Percentiles rank a stretch among this genome's conserved stretches.
Evolutionary conservation across 2,329 filamentous ascomycete species (phyloP).

Genomic region (Exophiala lecanii-corni): DNA sequence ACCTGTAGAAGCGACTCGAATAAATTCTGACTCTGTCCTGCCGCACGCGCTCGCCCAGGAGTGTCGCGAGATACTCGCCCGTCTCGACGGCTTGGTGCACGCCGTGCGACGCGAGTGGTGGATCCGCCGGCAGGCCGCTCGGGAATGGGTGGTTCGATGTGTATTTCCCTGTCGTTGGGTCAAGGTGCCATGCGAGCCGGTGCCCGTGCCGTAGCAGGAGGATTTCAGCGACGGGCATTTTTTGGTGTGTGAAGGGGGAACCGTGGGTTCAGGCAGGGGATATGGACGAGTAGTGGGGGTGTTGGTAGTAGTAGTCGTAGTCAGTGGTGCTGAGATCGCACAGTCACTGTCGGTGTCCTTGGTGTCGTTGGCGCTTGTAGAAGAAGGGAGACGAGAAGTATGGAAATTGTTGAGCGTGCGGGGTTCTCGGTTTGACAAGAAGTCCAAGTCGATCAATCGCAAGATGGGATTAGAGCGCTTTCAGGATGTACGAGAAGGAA

Average conservation of each 20-base stretch:
- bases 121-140: conserved; percentile 83
- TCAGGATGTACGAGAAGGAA: too few relatives aligned
- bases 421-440: too few relatives aligned
- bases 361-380: too few relatives aligned
- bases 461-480: too few relatives aligned
- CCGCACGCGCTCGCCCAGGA: conserved; percentile 62
- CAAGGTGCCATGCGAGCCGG: conserved; percentile 82
- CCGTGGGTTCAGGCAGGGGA: neutral
- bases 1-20: conserved; percentile 80
- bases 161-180: conserved; percentile 75
- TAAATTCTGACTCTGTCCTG: conserved; percentile 56
- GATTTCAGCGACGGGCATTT: conserved; percentile 28
- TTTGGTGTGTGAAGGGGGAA: conserved; percentile 1
- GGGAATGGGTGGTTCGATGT: conserved; percentile 68
- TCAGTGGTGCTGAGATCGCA: conserved; percentile 1
- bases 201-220: conserved; percentile 46
- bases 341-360: too few relatives aligned
- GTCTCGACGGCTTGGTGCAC: conserved; percentile 78
- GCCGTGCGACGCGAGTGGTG: conserved; percentile 80
- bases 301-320: neutral
- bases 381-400: too few relatives aligned
- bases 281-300: too few relatives aligned
- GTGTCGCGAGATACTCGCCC: conserved; percentile 55
- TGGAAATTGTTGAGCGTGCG: too few relatives aligned
- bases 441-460: too few relatives aligned